phyloP scores from a whole-genome alignment of 2,329 filamentous ascomycete genomes.

The Ophiocordyceps camponoti-rufipedis region DNA sequence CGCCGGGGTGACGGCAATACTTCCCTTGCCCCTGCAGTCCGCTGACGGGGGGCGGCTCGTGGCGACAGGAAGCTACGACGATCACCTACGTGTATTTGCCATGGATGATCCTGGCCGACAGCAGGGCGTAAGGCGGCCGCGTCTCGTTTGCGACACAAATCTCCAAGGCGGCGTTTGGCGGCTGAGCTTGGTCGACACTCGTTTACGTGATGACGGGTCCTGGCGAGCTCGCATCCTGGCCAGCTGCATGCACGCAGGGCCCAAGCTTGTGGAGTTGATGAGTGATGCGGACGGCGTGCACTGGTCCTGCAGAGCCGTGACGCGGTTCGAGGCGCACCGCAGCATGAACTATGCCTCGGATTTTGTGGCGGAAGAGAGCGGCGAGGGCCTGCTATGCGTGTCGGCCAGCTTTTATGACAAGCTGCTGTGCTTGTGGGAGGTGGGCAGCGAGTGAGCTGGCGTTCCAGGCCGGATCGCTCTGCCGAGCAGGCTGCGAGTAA shows the following conservation, averaged over 20 bases:
- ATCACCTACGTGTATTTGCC: conserved; percentile 52
- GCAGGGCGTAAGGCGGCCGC: conserved; percentile 22
- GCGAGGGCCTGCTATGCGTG: conserved; percentile 26
- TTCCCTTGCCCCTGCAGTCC: conserved; percentile 38
- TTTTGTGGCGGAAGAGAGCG: conserved; percentile 25
- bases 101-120: conserved; percentile 22
- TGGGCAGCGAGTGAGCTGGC: not conserved
- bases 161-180: conserved; percentile 80
- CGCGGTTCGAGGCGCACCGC: conserved; percentile 64
- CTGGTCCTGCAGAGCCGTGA: conserved; percentile 48
- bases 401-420: conserved; percentile 67
- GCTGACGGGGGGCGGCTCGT: conserved; percentile 35
- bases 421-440: conserved; percentile 47
- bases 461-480: not conserved
- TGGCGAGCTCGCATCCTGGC: conserved; percentile 41
- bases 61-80: conserved; percentile 84
- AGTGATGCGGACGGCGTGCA: conserved; percentile 13
- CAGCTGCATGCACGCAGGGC: conserved; percentile 87
- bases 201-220: conserved; percentile 6
- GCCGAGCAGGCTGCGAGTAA: no score
- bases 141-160: conserved; percentile 42
- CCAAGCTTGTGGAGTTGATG: conserved; percentile 38
- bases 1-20: conserved; percentile 77
- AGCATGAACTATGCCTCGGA: conserved; percentile 94
- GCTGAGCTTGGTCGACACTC: conserved; percentile 39